A percentile compares a stretch with the other conserved stretches of the same genome.
Conservation (phyloP, 257 asterid species). For the Solanum chmielewskii region DNA sequence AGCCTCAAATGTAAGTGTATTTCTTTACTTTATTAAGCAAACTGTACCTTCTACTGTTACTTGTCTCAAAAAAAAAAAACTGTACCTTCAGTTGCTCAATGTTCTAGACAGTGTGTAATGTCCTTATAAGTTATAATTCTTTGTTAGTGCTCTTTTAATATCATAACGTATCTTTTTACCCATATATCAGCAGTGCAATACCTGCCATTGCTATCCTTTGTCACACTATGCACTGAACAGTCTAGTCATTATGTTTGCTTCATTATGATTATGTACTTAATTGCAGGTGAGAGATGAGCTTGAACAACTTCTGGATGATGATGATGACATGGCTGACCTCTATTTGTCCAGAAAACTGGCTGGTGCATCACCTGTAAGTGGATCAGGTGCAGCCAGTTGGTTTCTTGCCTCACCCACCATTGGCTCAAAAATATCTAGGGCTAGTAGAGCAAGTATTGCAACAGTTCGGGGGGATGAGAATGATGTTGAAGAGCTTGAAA, state of each 20-base stretch:
- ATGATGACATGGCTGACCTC: constrained; percentile 96
- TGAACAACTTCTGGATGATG: constrained; percentile 94
- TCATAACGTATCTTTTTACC: background rate
- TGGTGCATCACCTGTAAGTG: constrained; percentile 69
- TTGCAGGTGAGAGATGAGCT: constrained; percentile 91
- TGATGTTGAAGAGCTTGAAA: constrained; percentile 89
- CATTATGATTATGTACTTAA: background rate
- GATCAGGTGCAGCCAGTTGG: constrained; percentile 71
- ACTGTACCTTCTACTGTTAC: background rate
- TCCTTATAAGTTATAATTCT: background rate
- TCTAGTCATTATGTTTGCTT: background rate
- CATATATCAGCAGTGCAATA: background rate
- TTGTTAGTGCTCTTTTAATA: background rate
- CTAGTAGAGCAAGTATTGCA: constrained; percentile 81
- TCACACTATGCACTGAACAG: background rate
- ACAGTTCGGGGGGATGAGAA: constrained; percentile 77
- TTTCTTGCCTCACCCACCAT: constrained; percentile 68
- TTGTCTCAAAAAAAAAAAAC: background rate
- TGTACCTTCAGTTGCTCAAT: background rate
- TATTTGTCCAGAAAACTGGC: constrained; percentile 77
- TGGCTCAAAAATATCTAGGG: constrained; percentile 82
- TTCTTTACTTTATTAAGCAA: background rate
- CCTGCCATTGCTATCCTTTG: background rate
- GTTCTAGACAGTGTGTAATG: background rate
- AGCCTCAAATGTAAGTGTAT: background rate